Base-by-base conservation (phyloP, 2,329 filamentous ascomycete genomes). In the Arthrinium puccinioides region DNA sequence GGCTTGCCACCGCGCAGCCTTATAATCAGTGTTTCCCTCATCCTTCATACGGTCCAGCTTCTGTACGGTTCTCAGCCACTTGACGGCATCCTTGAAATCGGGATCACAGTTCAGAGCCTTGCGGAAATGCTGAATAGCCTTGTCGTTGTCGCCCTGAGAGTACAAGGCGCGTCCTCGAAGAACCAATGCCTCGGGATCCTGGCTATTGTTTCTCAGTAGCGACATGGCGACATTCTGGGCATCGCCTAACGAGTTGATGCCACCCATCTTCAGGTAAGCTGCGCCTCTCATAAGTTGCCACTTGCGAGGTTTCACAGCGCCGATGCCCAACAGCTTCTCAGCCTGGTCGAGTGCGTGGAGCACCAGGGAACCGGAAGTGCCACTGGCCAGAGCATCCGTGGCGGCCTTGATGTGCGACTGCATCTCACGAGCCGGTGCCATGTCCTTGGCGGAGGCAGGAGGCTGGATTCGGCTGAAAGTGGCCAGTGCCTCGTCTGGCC, bases 211-310 rank as follows among this genome's bases (percentile, higher is more conserved):
- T 37, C 92, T 79, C 44, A 98, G 71, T 50, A 98, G 64, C 3
- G 76, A 77, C 78, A 96, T 95, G 51, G 88, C 88, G 38, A 97
- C 79, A 56, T 89, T 94, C 63, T 94, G 87, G 5, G 88, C 90
- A 60, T 96, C 89, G 23, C 88, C 89, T 7, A 95, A 69, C 9
- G 87, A 82, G 62, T 96, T 96, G 41, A 81, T 76, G 44, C 86
- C 88, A 42, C 85, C 87, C 82, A 97, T 94, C 66, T 89, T 90
- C 43, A 98, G 65, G 54, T 94, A 86, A 9, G 90, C 90, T 63
- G 95, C 87, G 41, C 87, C 90, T 24, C 87, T 80, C 80, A 98
- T 82, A 44, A 97, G 69, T 56, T 84, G 85, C 92, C 92, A 98
- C 64, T 92, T 92, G 56, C 90, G 79, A 25, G 92, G 92, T 63